Base-by-base conservation (phyloP, 2,329 filamentous ascomycete species). In the Madurella mycetomatis region DNA sequence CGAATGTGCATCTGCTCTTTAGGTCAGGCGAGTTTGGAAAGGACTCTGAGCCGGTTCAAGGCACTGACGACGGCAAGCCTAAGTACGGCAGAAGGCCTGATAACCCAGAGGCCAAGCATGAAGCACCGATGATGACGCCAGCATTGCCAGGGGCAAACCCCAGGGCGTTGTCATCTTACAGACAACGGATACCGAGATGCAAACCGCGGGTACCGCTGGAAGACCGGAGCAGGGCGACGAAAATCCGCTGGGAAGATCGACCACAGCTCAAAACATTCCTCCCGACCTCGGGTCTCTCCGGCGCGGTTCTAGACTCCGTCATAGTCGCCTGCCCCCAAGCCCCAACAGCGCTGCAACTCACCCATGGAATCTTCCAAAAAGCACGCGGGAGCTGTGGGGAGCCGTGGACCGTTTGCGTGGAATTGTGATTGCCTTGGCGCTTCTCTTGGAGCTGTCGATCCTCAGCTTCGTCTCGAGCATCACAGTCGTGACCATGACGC, bases 261-360 rank as follows among this genome's bases (percentile, higher is more conserved):
- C 41, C 4, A 46, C 51, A 13, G 13, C 42, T 2, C 51, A 46
- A n/a, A 42, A 25, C 2, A 34, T 47, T 11, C 11, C 31, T 7
- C 73, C 70, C 58, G 73, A 66, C 32, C 69, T 59, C 69, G 70
- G 72, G 12, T 68, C 61, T 15, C 49, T 61, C 18, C 58, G 58
- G 13, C 58, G 55, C 17, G 60, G 60, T n/a, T 58, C 60, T 8
- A 49, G 32, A 7, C 30, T 60, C n/a, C 57, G 60, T 17, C 54
- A 55, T 40, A 39, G 25, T 18, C 55, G 53, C 9, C 39, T 60
- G 18, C 51, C 75, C 71, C 0, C 73, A 72, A 56, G 77, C 75
- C 60, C 79, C 68, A 52, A 45, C 1, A 70, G 66, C 41, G 48
- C 51, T 12, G 17, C 19, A 5, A 49, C 49, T 13, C 66, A 40